Base-by-base conservation (phyloP, 495 filamentous ascomycete species). In the Aspergillus diversus region DNA sequence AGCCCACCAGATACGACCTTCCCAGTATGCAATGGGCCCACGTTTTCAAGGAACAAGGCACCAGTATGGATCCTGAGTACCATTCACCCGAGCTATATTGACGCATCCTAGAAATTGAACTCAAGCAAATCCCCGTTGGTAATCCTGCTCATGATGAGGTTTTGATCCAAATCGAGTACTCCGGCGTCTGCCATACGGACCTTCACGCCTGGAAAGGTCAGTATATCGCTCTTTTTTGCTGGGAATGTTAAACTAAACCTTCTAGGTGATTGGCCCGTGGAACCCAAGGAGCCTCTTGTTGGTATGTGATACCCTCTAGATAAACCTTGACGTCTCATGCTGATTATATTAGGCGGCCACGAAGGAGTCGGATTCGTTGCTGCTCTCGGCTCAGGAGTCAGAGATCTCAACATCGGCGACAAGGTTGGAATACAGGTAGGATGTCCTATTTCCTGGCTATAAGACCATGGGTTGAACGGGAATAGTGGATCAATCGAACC, bases 131-230 rank as follows among this genome's bases (percentile, higher is more conserved):
- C 71, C 83, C 84, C 65, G 90, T 92, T 56, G 80, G 80, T 57
- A 81, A 84, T 66, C 91, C 91, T 8, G 88, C 85, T 9, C 85
- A 91, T 15, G 90, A 93, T 77, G 90, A 95, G 75, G 88, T 95
- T 60, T 84, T 94, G 56, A 77, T 95, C 74, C 89, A 92, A 78
- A 87, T 95, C 81, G 92, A 92, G 80, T 95, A 86, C 82, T 89
- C 89, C 8, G 91, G 91, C 72, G 90, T 95, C 64, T 94, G 91
- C 80, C 91, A 93, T 81, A 93, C 91, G 0, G 88, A 90, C 62
- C 76, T 90, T 39, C 88, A 92, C 77, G 90, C 90, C 56, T 79
- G 91, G 72, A 89, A 87, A 59, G 90, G 91, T 66, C 21, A 0
- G 27, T 13, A 7, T 12, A 9, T 34, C 5, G 7, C 39, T 47